A percentile compares a stretch with the other conserved stretches of the same genome.
These are phyloP conservation scores for Syncephalis plumigaleata DNA, from an alignment of 371 early-diverging fungal species.

Conservation along the genomic window DNA sequence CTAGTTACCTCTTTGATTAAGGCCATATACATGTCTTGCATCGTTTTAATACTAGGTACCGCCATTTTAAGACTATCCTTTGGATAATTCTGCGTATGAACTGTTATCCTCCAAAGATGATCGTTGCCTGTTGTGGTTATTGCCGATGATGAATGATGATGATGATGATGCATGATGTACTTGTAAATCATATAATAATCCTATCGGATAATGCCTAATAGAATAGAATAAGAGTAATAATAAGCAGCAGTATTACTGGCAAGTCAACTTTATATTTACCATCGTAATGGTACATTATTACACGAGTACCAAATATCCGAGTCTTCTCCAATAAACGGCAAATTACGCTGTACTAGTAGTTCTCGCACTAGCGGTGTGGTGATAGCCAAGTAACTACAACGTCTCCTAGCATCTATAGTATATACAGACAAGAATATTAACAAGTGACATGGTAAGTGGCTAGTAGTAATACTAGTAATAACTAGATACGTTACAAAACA, in stretches of 20 bases:
- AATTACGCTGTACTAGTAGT: neutral
- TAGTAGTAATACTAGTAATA: neutral
- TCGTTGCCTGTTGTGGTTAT: neutral
- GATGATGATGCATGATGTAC: neutral
- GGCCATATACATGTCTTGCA: neutral
- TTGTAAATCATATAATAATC: neutral
- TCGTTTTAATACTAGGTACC: neutral
- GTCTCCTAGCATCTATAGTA: neutral
- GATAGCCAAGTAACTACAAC: conserved; percentile 2
- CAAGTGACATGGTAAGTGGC: neutral
- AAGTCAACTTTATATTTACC: neutral
- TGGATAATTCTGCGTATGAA: neutral
- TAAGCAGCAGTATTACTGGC: too few relatives aligned
- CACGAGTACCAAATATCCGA: conserved; percentile 1
- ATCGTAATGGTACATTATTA: neutral
- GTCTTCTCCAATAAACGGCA: neutral
- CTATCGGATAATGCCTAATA: neutral
- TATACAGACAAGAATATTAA: neutral
- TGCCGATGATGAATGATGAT: too few relatives aligned
- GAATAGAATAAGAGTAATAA: neutral
- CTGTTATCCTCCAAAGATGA: neutral
- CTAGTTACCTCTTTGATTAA: neutral
- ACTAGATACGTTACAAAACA: neutral
- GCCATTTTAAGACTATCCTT: neutral
- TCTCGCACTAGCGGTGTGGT: neutral